Base-by-base conservation (phyloP, 2,329 filamentous ascomycete species). In the Fusarium continuum region DNA sequence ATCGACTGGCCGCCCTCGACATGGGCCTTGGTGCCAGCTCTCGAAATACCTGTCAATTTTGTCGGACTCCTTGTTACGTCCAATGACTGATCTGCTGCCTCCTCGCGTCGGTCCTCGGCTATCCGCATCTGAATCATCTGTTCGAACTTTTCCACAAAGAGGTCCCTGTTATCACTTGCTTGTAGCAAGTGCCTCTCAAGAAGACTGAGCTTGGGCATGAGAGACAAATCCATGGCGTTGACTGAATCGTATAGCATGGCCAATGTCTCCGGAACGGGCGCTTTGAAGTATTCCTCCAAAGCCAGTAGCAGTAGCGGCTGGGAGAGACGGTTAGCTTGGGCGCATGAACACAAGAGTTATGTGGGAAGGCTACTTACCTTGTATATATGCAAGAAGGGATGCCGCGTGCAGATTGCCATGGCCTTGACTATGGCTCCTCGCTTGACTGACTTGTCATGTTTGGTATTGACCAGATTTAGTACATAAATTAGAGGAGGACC, bases 351-450 rank as follows among this genome's bases (percentile, higher is more conserved):
- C 31, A 25, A 32, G 49, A 46, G 9, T 17, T 32, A 31, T 16
- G 16, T 25, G 49, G 8, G 35, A 54, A 50, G 52, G 44, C 49
- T 55, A 74, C 81, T 67, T 75, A 90, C 91, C 85, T 99, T 99
- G 81, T 99, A 99, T 64, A 99, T 99, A 78, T 99, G 95, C 67
- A 99, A 80, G 77, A 99, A 99, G 4, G 95, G 93, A 80, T 99
- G 95, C 36, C 95, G 85, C 8, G 95, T 99, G 81, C 95, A 99
- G 68, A 99, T 97, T 25, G 95, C 95, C 95, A 99, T 99, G 35
- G 95, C 92, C 75, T 98, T 98, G 55, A 98, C 94, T 44, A 97
- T 85, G 17, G 95, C 95, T 55, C 95, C 95, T 84, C 95, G 89
- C 78, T 95, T 96, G 41, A 92, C 92, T 17, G 90, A 90, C 73